These are phyloP conservation scores for Linnemannia hyalina DNA, from an alignment of 192 early-diverging fungal species.

Conservation along the genomic window DNA sequence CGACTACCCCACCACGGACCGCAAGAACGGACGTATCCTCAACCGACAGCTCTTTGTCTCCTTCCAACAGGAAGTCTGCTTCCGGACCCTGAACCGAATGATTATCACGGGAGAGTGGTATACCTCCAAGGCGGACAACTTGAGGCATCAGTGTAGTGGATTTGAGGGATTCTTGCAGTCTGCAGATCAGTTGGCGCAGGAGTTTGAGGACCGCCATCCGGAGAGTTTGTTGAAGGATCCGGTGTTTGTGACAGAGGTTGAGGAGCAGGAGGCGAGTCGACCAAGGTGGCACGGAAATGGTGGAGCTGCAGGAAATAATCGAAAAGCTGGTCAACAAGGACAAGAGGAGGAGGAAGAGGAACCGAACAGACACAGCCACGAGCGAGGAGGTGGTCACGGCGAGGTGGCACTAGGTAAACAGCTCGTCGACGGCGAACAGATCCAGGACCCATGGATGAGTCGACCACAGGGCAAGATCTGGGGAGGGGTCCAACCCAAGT, in stretches of 20 bases:
- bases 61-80: constrained; percentile 68
- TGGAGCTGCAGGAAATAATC: not conserved
- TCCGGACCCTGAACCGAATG: constrained; percentile 59
- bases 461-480: constrained; percentile 32
- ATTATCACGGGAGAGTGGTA: constrained; percentile 64
- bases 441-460: constrained; percentile 26
- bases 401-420: constrained; percentile 5
- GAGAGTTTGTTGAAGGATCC: constrained; percentile 33
- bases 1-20: constrained; percentile 64
- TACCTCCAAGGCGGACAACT: constrained; percentile 59
- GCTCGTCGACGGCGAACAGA: constrained; percentile 25
- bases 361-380: not conserved
- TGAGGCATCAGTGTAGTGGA: constrained; percentile 56
- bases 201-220: constrained; percentile 41
- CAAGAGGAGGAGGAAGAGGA: not conserved
- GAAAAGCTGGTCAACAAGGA: not conserved
- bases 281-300: not conserved
- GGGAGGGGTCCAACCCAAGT: constrained; percentile 35
- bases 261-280: not conserved
- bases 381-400: not conserved
- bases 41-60: constrained; percentile 70
- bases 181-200: constrained; percentile 39
- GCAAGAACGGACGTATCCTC: constrained; percentile 64
- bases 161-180: constrained; percentile 46
- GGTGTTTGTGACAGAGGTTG: constrained; percentile 24